phyloP scores from a whole-genome alignment of 2,329 filamentous ascomycete species.

The Nectriaceae sp. region DNA sequence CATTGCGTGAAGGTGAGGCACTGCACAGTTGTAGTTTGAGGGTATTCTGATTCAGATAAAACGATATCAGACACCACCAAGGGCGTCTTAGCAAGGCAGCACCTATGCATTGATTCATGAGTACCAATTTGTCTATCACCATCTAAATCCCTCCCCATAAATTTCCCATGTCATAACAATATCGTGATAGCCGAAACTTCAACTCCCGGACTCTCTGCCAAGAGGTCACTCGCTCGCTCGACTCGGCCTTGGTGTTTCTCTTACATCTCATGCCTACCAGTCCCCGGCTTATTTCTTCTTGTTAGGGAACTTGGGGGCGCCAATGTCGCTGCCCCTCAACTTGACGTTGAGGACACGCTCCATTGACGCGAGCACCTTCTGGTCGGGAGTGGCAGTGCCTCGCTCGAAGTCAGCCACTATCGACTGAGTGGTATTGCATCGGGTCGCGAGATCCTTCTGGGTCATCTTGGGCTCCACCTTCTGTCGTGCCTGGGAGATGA shows the following conservation, averaged over 20 bases:
- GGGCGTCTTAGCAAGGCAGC: no score
- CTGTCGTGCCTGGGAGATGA: slow-evolving; percentile 77
- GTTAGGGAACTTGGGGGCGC: slow-evolving; percentile 79
- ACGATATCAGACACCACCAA: no score
- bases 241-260: slow-evolving; percentile 27
- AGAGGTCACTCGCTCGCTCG: slow-evolving; percentile 31
- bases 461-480: slow-evolving; percentile 93
- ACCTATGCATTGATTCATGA: not conserved
- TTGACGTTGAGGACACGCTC: slow-evolving; percentile 87
- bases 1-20: no score
- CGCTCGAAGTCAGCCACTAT: slow-evolving; percentile 86
- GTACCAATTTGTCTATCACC: not conserved
- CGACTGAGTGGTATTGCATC: slow-evolving; percentile 82
- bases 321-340: slow-evolving; percentile 83
- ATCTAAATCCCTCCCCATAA: slow-evolving; percentile 5
- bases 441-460: slow-evolving; percentile 83
- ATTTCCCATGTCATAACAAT: slow-evolving; percentile 24
- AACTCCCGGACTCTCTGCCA: slow-evolving; percentile 28
- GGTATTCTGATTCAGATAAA: no score
- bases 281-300: slow-evolving; percentile 51
- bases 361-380: slow-evolving; percentile 77
- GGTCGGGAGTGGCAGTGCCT: slow-evolving; percentile 75
- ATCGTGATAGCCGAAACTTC: slow-evolving; percentile 27
- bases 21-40: no score
- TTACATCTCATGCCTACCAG: slow-evolving; percentile 18